These are phyloP conservation scores for Stachybotrys chlorohalonatus DNA, from an alignment of 2,329 filamentous ascomycete genomes.

Conservation along the genomic window DNA sequence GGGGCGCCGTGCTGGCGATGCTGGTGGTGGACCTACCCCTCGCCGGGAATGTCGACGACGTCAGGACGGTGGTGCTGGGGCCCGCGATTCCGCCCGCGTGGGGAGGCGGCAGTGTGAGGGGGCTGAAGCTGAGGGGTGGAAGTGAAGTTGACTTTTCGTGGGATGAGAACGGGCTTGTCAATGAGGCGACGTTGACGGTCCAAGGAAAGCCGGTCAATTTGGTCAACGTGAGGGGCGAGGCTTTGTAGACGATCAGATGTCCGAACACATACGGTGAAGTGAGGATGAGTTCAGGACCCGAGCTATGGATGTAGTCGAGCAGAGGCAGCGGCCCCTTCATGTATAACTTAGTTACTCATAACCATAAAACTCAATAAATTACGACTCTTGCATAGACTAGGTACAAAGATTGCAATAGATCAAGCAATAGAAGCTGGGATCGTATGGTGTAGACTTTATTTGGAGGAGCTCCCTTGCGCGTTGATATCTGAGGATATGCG, in stretches of 20 bases:
- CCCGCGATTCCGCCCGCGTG: constrained; percentile 36
- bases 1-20: constrained; percentile 40
- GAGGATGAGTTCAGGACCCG: too few species aligned
- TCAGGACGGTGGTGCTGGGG: constrained; percentile 31
- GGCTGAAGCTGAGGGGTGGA: constrained; percentile 34
- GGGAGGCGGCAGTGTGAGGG: constrained; percentile 32
- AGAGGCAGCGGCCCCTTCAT: too few species aligned
- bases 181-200: constrained; percentile 3
- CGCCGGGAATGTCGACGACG: constrained; percentile 7
- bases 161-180: constrained; percentile 25
- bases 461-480: too few species aligned
- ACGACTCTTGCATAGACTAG: too few species aligned
- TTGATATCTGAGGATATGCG: too few species aligned
- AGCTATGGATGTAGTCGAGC: too few species aligned
- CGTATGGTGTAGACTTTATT: too few species aligned
- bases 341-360: too few species aligned
- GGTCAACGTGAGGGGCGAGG: constrained; percentile 7
- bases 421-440: too few species aligned
- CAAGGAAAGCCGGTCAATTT: constrained; percentile 3
- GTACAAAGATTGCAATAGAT: too few species aligned
- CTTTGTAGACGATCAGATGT: neutral
- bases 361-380: too few species aligned
- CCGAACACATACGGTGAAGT: too few species aligned
- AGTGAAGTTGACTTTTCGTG: constrained; percentile 32
- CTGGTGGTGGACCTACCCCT: constrained; percentile 39